A percentile compares a stretch with the other conserved stretches of the same genome.
Evolutionary conservation across 2,329 filamentous ascomycete species (phyloP).

Genomic region (Neocucurbitaria cava): DNA sequence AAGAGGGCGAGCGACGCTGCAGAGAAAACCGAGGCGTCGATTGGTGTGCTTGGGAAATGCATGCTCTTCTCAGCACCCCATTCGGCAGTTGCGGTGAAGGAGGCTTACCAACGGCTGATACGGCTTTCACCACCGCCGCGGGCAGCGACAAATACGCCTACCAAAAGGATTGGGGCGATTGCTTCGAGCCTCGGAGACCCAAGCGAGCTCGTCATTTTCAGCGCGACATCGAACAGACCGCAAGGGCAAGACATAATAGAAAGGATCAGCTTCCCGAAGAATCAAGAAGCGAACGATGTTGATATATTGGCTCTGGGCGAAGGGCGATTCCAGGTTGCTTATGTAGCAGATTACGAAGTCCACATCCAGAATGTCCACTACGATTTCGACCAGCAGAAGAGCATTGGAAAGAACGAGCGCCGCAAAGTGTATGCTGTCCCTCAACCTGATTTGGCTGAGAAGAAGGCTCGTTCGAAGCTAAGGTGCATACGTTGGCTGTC

Average conservation of each 20-base stretch:
- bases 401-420: slow-evolving; percentile 34
- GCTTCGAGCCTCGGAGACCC: slow-evolving; percentile 76
- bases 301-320: slow-evolving; percentile 71
- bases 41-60: slow-evolving; percentile 58
- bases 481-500: slow-evolving; percentile 64
- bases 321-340: slow-evolving; percentile 74
- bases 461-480: slow-evolving; percentile 58
- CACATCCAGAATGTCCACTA: slow-evolving; percentile 68
- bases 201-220: slow-evolving; percentile 81
- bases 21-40: slow-evolving; percentile 43
- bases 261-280: slow-evolving; percentile 58
- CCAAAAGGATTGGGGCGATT: slow-evolving; percentile 74
- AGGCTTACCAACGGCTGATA: slow-evolving; percentile 66
- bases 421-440: slow-evolving; percentile 41
- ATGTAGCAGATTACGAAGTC: slow-evolving; percentile 78
- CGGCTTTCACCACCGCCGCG: slow-evolving; percentile 63
- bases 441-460: slow-evolving; percentile 42
- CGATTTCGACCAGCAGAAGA: slow-evolving; percentile 54
- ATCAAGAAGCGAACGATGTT: slow-evolving; percentile 70
- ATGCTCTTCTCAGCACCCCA: slow-evolving; percentile 57
- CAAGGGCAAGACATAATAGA: slow-evolving; percentile 58
- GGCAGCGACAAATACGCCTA: slow-evolving; percentile 52
- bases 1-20: slow-evolving; percentile 46
- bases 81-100: slow-evolving; percentile 54
- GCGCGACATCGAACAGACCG: slow-evolving; percentile 65